A percentile compares a stretch with the other conserved stretches of the same genome.
Evolutionary conservation across 805 yeast species (phyloP).

Genomic region (Metschnikowia peoriensis): DNA sequence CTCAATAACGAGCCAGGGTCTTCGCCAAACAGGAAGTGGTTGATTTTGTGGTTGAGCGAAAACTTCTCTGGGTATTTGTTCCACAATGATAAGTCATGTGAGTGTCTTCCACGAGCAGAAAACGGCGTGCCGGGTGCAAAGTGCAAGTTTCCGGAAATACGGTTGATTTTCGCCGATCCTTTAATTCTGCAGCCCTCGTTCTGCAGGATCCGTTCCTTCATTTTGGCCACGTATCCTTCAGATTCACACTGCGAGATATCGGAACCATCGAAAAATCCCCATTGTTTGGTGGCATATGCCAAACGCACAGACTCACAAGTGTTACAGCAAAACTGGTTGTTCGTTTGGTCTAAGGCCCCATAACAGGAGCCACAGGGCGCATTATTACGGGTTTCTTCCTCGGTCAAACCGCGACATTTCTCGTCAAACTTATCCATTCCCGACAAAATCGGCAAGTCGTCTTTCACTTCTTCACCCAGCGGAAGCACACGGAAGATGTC

Average conservation of each 20-base stretch:
- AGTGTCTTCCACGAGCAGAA: slow-evolving; percentile 59
- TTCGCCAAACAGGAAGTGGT: slow-evolving; percentile 83
- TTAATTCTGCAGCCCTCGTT: slow-evolving; percentile 84
- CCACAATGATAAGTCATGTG: slow-evolving; percentile 82
- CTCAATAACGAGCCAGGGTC: slow-evolving; percentile 39
- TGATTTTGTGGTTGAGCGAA: slow-evolving; percentile 72
- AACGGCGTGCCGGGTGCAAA: slow-evolving; percentile 92
- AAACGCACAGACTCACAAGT: slow-evolving; percentile 75
- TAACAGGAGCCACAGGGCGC: slow-evolving; percentile 81
- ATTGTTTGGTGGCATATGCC: slow-evolving; percentile 73
- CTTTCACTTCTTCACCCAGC: slow-evolving; percentile 46
- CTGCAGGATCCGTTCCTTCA: slow-evolving; percentile 51
- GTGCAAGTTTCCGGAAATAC: slow-evolving; percentile 88
- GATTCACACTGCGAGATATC: slow-evolving; percentile 86
- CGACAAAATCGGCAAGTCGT: slow-evolving; percentile 24
- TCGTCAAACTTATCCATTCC: slow-evolving; percentile 25
- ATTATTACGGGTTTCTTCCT: slow-evolving; percentile 35
- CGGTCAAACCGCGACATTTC: slow-evolving; percentile 31
- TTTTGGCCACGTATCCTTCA: slow-evolving; percentile 74
- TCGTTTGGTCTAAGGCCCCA: slow-evolving; percentile 55
- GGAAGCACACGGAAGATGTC: slow-evolving; percentile 60
- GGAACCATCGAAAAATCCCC: slow-evolving; percentile 91
- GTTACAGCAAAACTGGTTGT: slow-evolving; percentile 69
- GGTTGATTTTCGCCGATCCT: slow-evolving; percentile 76
- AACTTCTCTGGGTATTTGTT: slow-evolving; percentile 52